These are phyloP conservation scores for Trichosporon ovoides DNA, from an alignment of 1,284 basidiomycete genomes.

Conservation along the genomic window DNA sequence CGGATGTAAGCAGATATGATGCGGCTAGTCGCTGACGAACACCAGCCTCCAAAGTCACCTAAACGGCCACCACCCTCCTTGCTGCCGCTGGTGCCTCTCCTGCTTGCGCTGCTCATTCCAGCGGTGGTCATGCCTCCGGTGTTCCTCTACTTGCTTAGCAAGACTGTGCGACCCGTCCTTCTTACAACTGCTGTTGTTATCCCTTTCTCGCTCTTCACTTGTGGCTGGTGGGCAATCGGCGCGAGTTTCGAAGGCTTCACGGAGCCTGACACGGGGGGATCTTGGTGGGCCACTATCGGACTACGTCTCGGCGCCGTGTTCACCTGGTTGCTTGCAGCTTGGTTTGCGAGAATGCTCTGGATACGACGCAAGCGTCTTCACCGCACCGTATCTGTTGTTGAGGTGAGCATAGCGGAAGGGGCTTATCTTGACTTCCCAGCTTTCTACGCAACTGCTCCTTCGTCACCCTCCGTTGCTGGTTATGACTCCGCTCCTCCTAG, in stretches of 20 bases:
- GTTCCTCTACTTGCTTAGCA: constrained; percentile 68
- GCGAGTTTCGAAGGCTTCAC: constrained; percentile 81
- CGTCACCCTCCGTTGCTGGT: constrained; percentile 74
- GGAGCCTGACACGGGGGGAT: constrained; percentile 63
- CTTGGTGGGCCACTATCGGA: constrained; percentile 60
- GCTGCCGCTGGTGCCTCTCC: constrained; percentile 74
- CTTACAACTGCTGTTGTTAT: constrained; percentile 71
- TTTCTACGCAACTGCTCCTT: constrained; percentile 71
- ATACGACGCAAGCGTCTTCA: constrained; percentile 57
- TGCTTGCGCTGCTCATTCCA: constrained; percentile 69
- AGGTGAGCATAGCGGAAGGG: constrained; percentile 40
- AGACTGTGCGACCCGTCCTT: constrained; percentile 77
- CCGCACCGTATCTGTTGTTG: constrained; percentile 64
- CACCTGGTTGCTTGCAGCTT: constrained; percentile 63
- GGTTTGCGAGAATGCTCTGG: constrained; percentile 67
- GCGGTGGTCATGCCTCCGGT: constrained; percentile 67
- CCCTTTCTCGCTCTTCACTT: constrained; percentile 71
- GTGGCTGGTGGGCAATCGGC: constrained; percentile 78
- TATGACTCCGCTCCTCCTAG: constrained; percentile 70
- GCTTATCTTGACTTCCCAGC: constrained; percentile 28
- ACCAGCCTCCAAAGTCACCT: constrained; percentile 3
- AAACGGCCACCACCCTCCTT: constrained; percentile 44
- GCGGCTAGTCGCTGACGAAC: not conserved
- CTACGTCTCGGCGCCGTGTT: constrained; percentile 71
- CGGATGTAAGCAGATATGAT: constrained; percentile 31